These are phyloP conservation scores for Aspergillus arachidicola DNA, from an alignment of 2,329 filamentous ascomycete species.

Conservation along the genomic window DNA sequence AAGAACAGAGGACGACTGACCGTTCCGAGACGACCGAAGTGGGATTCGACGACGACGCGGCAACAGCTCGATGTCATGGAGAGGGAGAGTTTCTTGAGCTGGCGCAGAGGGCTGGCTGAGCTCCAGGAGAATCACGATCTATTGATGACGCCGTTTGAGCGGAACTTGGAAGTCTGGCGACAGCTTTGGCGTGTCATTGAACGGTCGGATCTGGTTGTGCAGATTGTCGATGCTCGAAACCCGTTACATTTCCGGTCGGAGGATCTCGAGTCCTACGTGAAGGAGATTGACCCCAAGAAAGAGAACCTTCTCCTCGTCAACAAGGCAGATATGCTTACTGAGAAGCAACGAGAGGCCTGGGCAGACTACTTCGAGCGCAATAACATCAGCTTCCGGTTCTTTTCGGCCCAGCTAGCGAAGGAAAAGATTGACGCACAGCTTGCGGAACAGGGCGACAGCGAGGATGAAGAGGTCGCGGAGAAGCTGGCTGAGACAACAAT, in stretches of 20 bases:
- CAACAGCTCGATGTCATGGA: conserved; percentile 79
- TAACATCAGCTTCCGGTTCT: conserved; percentile 90
- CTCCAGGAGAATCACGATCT: conserved; percentile 92
- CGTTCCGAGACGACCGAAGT: conserved; percentile 84
- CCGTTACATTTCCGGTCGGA: conserved; percentile 92
- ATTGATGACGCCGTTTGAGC: conserved; percentile 96
- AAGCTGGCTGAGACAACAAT: conserved; percentile 17
- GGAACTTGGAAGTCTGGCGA: conserved; percentile 96
- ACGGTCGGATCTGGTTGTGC: conserved; percentile 89
- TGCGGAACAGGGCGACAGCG: conserved; percentile 51
- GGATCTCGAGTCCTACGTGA: conserved; percentile 91
- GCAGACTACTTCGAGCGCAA: conserved; percentile 80
- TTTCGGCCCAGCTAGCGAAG: conserved; percentile 90
- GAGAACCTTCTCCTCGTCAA: conserved; percentile 92
- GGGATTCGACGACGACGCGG: conserved; percentile 83
- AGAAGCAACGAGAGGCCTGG: conserved; percentile 79
- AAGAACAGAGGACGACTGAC: conserved; percentile 78
- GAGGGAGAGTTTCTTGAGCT: conserved; percentile 78
- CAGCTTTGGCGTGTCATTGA: conserved; percentile 98
- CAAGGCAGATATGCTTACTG: conserved; percentile 98
- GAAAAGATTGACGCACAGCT: conserved; percentile 77
- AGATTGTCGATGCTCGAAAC: conserved; percentile 97
- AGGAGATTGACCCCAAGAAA: conserved; percentile 85
- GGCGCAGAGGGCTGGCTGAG: conserved; percentile 88
- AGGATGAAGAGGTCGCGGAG: conserved; percentile 28